These are phyloP conservation scores for Arabis hirsuta DNA, from an alignment of 345 rosid species.

Conservation along the genomic window DNA sequence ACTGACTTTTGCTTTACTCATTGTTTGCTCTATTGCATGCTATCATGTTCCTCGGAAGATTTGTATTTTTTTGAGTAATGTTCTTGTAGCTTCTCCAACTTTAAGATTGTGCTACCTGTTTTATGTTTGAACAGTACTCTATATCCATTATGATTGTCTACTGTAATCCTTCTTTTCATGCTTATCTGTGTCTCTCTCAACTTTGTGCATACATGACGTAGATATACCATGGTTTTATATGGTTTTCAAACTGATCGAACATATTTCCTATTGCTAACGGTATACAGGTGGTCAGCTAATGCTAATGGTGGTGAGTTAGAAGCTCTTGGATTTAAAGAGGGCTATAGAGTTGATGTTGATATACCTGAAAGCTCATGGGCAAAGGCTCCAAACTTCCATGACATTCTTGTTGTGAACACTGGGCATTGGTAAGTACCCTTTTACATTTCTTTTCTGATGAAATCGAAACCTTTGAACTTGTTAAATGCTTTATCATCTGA, in stretches of 20 bases:
- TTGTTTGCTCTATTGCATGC: not conserved
- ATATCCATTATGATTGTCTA: not conserved
- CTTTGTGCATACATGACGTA: not conserved
- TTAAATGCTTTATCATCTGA: not conserved
- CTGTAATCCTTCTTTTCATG: not conserved
- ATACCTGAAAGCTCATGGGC: slow-evolving; percentile 88
- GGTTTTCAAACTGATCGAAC: not conserved
- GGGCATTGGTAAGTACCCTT: slow-evolving; percentile 78
- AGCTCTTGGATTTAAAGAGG: slow-evolving; percentile 82
- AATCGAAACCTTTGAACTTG: not conserved
- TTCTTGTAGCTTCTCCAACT: not conserved
- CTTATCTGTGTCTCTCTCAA: not conserved
- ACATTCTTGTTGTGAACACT: slow-evolving; percentile 74
- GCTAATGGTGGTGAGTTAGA: slow-evolving; percentile 70
- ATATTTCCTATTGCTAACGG: not conserved
- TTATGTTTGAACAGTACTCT: not conserved
- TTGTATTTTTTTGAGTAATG: slow-evolving; percentile 5
- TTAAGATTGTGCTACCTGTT: not conserved
- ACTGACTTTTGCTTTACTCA: not conserved
- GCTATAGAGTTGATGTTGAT: slow-evolving; percentile 90
- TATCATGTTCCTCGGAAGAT: not conserved
- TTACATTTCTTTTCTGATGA: not conserved
- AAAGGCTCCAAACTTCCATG: slow-evolving; percentile 76
- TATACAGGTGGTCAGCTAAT: slow-evolving; percentile 74
- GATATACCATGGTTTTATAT: not conserved